Conservation (phyloP, 495 filamentous ascomycete species). For the Parmelia sp. region DNA sequence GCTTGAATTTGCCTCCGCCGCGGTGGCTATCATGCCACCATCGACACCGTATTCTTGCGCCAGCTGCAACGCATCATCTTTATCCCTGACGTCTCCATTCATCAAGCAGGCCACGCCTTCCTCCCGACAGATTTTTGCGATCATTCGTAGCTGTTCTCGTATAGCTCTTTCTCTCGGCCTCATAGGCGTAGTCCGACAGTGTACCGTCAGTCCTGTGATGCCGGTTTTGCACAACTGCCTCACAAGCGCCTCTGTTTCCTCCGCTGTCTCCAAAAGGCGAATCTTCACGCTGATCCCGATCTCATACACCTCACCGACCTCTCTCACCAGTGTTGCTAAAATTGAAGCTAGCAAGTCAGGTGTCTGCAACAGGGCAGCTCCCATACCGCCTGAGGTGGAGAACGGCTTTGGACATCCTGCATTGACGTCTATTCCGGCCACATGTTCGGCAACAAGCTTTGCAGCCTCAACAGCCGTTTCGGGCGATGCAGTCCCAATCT, state of each 20-base stretch:
- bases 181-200: slow-evolving; percentile 96
- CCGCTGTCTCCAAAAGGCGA: slow-evolving; percentile 69
- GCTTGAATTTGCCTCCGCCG: slow-evolving; percentile 81
- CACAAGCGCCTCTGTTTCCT: slow-evolving; percentile 67
- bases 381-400: slow-evolving; percentile 86
- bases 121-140: slow-evolving; percentile 67
- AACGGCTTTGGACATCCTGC: slow-evolving; percentile 97
- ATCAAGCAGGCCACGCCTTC: slow-evolving; percentile 84
- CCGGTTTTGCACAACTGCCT: slow-evolving; percentile 70
- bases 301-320: slow-evolving; percentile 66
- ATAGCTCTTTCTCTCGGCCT: slow-evolving; percentile 82
- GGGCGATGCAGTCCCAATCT: slow-evolving; percentile 80
- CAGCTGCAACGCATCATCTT: slow-evolving; percentile 60
- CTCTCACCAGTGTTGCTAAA: slow-evolving; percentile 67
- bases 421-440: slow-evolving; percentile 93
- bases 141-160: slow-evolving; percentile 74
- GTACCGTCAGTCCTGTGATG: slow-evolving; percentile 85
- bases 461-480: slow-evolving; percentile 77
- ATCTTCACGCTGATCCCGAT: slow-evolving; percentile 97
- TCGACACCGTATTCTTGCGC: slow-evolving; percentile 73
- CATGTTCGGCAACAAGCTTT: slow-evolving; percentile 72
- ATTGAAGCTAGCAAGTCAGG: slow-evolving; percentile 80
- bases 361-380: slow-evolving; percentile 75
- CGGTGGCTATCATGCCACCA: slow-evolving; percentile 93
- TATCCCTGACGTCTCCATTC: slow-evolving; percentile 81